Conservation (phyloP, 2,329 filamentous ascomycete species). For the Diaporthe ampelina region DNA sequence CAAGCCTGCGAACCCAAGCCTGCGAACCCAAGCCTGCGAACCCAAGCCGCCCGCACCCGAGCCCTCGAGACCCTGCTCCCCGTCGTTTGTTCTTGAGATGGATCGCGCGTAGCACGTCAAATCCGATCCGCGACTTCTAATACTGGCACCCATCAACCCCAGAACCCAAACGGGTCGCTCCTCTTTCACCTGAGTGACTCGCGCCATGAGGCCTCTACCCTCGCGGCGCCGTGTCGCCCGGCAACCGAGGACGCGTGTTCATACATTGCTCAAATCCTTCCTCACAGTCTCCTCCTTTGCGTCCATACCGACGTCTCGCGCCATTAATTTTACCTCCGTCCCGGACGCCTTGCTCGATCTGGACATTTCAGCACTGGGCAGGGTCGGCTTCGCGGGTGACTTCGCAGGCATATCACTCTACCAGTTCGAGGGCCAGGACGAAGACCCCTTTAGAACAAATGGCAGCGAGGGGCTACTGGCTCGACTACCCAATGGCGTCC, state of each 20-base stretch:
- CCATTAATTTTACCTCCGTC: constrained; percentile 71
- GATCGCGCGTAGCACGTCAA: constrained; percentile 36
- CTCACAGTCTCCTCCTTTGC: constrained; percentile 56
- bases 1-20: not conserved
- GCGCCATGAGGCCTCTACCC: constrained; percentile 64
- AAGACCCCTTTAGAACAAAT: constrained; percentile 77
- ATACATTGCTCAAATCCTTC: constrained; percentile 41
- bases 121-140: not conserved
- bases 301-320: constrained; percentile 56
- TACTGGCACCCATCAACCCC: not conserved
- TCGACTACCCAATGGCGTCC: constrained; percentile 86
- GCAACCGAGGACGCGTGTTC: constrained; percentile 46
- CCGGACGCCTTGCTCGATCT: constrained; percentile 75
- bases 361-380: constrained; percentile 82
- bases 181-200: constrained; percentile 38
- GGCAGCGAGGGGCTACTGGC: constrained; percentile 86
- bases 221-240: constrained; percentile 58
- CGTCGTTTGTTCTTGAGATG: constrained; percentile 35
- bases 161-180: not conserved
- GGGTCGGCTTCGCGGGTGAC: constrained; percentile 88
- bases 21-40: not conserved
- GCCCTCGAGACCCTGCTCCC: constrained; percentile 1
- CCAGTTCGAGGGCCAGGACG: constrained; percentile 84
- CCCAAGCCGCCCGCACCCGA: constrained; percentile 10
- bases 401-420: constrained; percentile 94